These are phyloP conservation scores for Pyricularia sp. DNA, from an alignment of 2,329 filamentous ascomycete genomes.

Conservation along the genomic window DNA sequence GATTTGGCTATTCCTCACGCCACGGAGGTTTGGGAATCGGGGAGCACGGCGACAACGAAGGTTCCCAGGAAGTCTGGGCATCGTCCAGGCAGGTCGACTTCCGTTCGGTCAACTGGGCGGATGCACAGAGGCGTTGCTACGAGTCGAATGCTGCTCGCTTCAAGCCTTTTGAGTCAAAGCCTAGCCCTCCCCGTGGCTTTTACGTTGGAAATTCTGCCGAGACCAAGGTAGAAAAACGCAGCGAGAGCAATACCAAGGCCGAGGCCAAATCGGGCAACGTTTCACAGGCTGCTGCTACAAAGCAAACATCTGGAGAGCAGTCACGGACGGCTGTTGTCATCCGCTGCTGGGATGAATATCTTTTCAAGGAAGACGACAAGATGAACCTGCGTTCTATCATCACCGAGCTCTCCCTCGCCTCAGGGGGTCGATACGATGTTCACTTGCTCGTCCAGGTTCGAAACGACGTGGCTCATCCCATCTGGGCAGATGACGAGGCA, in stretches of 20 bases:
- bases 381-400: conserved; percentile 79
- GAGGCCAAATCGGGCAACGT: background rate
- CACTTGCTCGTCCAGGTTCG: conserved; percentile 81
- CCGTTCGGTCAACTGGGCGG: conserved; percentile 66
- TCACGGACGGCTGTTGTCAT: conserved; percentile 68
- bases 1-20: conserved; percentile 72
- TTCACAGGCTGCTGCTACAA: background rate
- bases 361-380: conserved; percentile 71
- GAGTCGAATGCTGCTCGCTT: conserved; percentile 64
- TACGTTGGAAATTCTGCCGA: conserved; percentile 31
- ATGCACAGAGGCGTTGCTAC: conserved; percentile 66
- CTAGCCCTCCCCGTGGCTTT: conserved; percentile 37
- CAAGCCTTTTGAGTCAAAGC: conserved; percentile 31
- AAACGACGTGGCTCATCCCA: conserved; percentile 60
- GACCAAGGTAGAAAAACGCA: conserved; percentile 11
- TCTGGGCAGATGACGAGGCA: conserved; percentile 65
- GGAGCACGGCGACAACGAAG: conserved; percentile 73
- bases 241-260: conserved; percentile 8
- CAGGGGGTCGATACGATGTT: conserved; percentile 78
- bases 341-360: conserved; percentile 71
- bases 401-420: conserved; percentile 68
- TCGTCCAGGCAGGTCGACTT: conserved; percentile 66
- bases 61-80: conserved; percentile 71
- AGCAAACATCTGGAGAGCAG: conserved; percentile 3
- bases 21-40: conserved; percentile 79